These are phyloP conservation scores for Lecanosticta acicola DNA, from an alignment of 2,329 filamentous ascomycete species.

Conservation along the genomic window DNA sequence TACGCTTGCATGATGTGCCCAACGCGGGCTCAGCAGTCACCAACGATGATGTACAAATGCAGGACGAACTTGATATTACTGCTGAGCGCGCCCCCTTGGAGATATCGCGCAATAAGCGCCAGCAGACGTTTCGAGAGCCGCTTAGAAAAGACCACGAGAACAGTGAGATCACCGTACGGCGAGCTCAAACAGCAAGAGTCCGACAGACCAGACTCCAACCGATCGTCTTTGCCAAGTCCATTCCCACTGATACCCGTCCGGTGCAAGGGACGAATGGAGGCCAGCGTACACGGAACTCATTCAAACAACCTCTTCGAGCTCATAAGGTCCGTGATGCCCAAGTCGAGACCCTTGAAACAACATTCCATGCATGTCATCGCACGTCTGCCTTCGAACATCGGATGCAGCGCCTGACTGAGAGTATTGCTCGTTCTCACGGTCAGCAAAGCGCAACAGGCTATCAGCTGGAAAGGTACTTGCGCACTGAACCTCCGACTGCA, in stretches of 20 bases:
- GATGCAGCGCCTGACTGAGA: constrained; percentile 28
- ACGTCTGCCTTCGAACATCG: constrained; percentile 34
- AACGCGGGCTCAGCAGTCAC: not conserved
- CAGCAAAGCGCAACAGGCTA: constrained; percentile 20
- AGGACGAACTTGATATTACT: too few relatives aligned
- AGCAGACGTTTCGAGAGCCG: not conserved
- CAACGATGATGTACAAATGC: not conserved
- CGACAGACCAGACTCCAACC: not conserved
- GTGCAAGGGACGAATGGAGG: too few relatives aligned
- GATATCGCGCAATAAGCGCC: not conserved
- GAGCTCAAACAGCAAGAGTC: not conserved
- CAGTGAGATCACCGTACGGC: not conserved
- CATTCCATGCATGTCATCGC: constrained; percentile 33
- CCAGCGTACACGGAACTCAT: too few relatives aligned
- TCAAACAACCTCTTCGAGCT: not conserved
- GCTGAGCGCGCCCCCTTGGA: not conserved
- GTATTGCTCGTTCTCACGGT: constrained; percentile 13
- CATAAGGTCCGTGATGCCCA: constrained; percentile 33
- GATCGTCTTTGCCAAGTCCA: not conserved
- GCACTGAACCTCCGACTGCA: not conserved
- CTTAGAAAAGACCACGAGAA: not conserved
- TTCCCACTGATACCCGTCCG: too few relatives aligned
- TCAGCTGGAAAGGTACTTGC: constrained; percentile 26
- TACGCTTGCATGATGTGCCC: too few relatives aligned
- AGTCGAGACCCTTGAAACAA: constrained; percentile 39